phyloP scores from a whole-genome alignment of 306 rosid species.

The Benincasa hispida region DNA sequence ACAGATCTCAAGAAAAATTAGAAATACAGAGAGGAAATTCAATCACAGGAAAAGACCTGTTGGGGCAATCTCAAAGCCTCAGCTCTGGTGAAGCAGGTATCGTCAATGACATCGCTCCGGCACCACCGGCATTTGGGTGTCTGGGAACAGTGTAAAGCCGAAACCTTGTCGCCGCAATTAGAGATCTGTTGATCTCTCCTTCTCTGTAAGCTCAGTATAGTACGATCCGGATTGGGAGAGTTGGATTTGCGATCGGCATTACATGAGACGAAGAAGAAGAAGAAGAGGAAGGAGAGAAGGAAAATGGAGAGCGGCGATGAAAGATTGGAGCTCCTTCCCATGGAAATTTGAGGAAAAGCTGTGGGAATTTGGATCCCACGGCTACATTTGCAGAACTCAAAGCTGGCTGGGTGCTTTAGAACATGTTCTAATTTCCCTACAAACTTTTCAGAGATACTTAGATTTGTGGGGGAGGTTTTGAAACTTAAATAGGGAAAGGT shows the following conservation, averaged over 20 bases:
- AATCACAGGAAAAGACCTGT: constrained; percentile 66
- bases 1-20: background rate
- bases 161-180: constrained; percentile 36
- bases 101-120: constrained; percentile 54
- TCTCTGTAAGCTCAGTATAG: constrained; percentile 10
- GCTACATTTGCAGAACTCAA: background rate
- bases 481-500: too few species aligned
- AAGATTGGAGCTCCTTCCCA: constrained; percentile 14
- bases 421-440: too few species aligned
- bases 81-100: constrained; percentile 53
- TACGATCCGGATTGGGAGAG: constrained; percentile 14
- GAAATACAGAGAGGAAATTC: constrained; percentile 4
- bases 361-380: background rate
- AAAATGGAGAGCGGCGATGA: background rate
- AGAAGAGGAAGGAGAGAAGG: background rate
- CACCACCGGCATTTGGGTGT: constrained; percentile 76
- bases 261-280: constrained; percentile 15
- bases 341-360: background rate
- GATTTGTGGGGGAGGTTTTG: too few species aligned
- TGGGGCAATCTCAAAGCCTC: constrained; percentile 73
- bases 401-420: too few species aligned
- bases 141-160: constrained; percentile 43
- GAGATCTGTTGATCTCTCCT: constrained; percentile 15
- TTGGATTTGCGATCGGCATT: constrained; percentile 14
- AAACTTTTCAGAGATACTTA: too few species aligned